These are phyloP conservation scores for Harringtonia aguacate DNA, from an alignment of 2,329 filamentous ascomycete genomes.

Conservation along the genomic window DNA sequence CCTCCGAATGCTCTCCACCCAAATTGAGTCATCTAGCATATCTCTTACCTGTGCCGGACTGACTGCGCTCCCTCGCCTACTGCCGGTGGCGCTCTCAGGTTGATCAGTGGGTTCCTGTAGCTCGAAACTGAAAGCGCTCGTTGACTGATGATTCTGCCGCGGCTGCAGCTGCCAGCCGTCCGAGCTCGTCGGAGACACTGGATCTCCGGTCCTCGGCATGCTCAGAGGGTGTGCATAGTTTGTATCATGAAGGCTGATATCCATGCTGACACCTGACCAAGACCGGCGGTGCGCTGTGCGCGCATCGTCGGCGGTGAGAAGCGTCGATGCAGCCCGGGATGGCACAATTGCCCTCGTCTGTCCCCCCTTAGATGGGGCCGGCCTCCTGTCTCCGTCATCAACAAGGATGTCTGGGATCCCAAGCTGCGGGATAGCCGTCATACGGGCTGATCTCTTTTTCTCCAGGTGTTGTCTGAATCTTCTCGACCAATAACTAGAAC, in stretches of 20 bases:
- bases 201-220: constrained; percentile 28
- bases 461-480: constrained; percentile 69
- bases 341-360: constrained; percentile 4
- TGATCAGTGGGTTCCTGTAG: constrained; percentile 33
- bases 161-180: constrained; percentile 4
- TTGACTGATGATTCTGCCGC: constrained; percentile 26
- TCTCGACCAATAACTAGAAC: constrained; percentile 62
- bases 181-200: constrained; percentile 18
- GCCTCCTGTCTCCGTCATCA: constrained; percentile 57
- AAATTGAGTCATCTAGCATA: constrained; percentile 79
- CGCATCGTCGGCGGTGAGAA: constrained; percentile 24
- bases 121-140: constrained; percentile 51
- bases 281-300: constrained; percentile 22
- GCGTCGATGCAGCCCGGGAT: constrained; percentile 14
- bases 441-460: constrained; percentile 60
- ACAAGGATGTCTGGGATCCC: constrained; percentile 84
- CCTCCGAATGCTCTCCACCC: constrained; percentile 84
- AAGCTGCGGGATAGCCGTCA: constrained; percentile 69
- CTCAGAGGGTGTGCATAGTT: constrained; percentile 40
- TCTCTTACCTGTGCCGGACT: constrained; percentile 70
- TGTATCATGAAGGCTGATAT: constrained; percentile 31
- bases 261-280: constrained; percentile 30
- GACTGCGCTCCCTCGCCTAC: constrained; percentile 56
- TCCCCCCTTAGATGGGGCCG: constrained; percentile 10
- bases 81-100: constrained; percentile 27